Base-by-base conservation (phyloP, 805 yeast genomes). In the Cyberlindnera mississippiensis region DNA sequence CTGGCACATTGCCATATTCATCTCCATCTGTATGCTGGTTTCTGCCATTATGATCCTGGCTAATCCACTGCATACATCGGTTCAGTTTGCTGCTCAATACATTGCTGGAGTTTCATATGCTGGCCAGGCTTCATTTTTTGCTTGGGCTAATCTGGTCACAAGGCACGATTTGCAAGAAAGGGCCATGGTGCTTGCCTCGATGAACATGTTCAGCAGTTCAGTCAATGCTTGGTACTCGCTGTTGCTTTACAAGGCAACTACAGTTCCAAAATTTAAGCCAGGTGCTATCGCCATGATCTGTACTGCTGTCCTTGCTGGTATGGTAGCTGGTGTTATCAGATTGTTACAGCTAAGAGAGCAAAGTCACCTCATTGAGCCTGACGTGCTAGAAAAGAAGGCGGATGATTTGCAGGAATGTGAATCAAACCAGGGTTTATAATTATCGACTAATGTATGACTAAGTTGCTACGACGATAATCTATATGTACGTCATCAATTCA, bases 171-270 rank as follows among this genome's bases (percentile, higher is more conserved):
- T 76, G 19, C 78, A 80, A 62, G 82, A 77, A 52, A 67, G 85
- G 53, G 82, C 85, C 0, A 65, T 80, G 35, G 81, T 78, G 1
- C 62, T 80, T 37, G 85, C 82, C 0, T 76, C 81, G 0, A 78
- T 78, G 82, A 78, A 78, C 57, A 76, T 77, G 80, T 76, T 76
- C 57, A 72, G 78, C 22, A 72, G 75, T 51, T 79, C 81, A 2
- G 77, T 78, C 8, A 78, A 77, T 55, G 80, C 82, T 2, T 78
- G 83, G 83, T 78, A 82, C 81, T 67, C 77, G 1, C 45, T 79
- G 14, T 37, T 78, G 3, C 76, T 79, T 51, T 79, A 67, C 49
- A 59, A 70, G 19, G 81, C 82, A 2, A 60, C 69, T 5, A 67
- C 69, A 32, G 81, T 69, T 1, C 83, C 83, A 2, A 58, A 63